These are phyloP conservation scores for Tricholoma saponaceum DNA, from an alignment of 768 basidiomycete genomes.

Conservation along the genomic window DNA sequence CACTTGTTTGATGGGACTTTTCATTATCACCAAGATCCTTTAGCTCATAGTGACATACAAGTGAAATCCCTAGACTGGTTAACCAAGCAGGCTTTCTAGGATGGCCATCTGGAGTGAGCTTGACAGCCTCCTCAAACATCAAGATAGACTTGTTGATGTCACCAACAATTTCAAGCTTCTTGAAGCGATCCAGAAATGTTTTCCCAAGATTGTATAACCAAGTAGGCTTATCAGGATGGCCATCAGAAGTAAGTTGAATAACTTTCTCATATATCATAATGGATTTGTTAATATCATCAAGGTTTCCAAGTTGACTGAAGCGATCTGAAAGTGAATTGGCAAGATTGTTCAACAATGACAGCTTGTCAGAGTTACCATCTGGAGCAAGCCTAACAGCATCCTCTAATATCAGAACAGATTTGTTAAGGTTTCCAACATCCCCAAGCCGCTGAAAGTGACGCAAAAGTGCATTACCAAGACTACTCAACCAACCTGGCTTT, in stretches of 20 bases:
- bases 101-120: slow-evolving; percentile 9
- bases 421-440: slow-evolving; percentile 10
- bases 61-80: not conserved
- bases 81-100: not conserved
- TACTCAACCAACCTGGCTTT: not conserved
- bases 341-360: slow-evolving; percentile 3
- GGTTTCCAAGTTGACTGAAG: not conserved
- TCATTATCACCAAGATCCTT: too few species aligned
- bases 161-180: slow-evolving; percentile 10
- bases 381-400: slow-evolving; percentile 7
- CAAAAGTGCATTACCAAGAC: slow-evolving; percentile 9
- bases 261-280: slow-evolving; percentile 7
- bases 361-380: slow-evolving; percentile 3
- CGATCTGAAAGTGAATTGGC: not conserved
- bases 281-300: slow-evolving; percentile 10
- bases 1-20: too few species aligned
- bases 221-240: slow-evolving; percentile 4
- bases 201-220: slow-evolving; percentile 10
- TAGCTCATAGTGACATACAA: not conserved
- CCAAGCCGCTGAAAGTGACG: slow-evolving; percentile 16
- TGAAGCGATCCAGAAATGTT: slow-evolving; percentile 12
- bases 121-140: slow-evolving; percentile 7
- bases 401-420: slow-evolving; percentile 13
- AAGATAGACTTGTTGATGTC: slow-evolving; percentile 16
- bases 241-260: not conserved